A percentile compares a stretch with the other conserved stretches of the same genome.
Conservation (phyloP, 1,139 yeast species). For the Hyphopichia wangnamkhiaoensis region DNA sequence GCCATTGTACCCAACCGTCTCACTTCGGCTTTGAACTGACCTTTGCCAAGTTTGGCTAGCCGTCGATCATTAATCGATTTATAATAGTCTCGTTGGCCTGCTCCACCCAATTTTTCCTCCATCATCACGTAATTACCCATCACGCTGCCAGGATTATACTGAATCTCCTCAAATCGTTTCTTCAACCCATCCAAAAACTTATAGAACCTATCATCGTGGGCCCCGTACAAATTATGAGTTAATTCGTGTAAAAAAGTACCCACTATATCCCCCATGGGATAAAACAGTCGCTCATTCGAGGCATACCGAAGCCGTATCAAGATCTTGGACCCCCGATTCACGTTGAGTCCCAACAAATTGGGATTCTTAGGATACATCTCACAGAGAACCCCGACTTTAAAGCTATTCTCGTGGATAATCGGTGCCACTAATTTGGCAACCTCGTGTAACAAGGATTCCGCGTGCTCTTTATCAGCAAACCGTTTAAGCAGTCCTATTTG, state of each 20-base stretch:
- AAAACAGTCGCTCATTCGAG: conserved; percentile 55
- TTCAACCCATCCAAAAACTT: conserved; percentile 61
- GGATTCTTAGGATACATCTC: conserved; percentile 84
- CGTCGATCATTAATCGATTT: conserved; percentile 39
- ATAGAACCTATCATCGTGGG: conserved; percentile 78
- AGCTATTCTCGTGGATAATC: conserved; percentile 65
- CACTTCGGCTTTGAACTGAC: conserved; percentile 41
- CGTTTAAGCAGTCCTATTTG: conserved; percentile 59
- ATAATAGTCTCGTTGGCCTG: conserved; percentile 15
- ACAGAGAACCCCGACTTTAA: conserved; percentile 67
- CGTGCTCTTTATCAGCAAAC: conserved; percentile 56
- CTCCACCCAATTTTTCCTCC: conserved; percentile 56
- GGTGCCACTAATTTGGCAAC: conserved; percentile 70
- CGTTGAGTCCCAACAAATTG: conserved; percentile 75
- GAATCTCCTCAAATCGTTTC: conserved; percentile 56
- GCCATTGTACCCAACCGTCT: conserved; percentile 32
- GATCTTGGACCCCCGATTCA: conserved; percentile 79
- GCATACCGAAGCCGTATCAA: conserved; percentile 69
- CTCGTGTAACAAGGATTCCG: conserved; percentile 58
- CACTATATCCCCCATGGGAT: conserved; percentile 65
- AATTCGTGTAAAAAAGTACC: conserved; percentile 91
- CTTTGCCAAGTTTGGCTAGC: conserved; percentile 35
- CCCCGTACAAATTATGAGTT: conserved; percentile 76
- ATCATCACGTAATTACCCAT: conserved; percentile 11
- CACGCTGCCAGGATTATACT: conserved; percentile 23